Conservation (phyloP, 495 filamentous ascomycete species). For the Penicillium lividum region DNA sequence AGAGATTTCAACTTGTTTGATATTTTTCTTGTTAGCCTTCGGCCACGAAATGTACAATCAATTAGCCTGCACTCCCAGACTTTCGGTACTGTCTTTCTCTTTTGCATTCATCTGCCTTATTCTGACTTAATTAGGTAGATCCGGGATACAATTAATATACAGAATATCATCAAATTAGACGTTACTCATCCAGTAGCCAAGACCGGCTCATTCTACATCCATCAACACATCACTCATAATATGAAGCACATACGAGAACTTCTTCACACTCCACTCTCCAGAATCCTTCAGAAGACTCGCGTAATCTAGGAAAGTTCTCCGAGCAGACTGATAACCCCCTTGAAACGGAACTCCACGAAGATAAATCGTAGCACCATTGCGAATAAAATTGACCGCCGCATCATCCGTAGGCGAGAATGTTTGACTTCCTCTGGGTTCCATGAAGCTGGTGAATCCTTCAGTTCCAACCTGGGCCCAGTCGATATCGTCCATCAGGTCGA, state of each 20-base stretch:
- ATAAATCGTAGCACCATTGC: constrained; percentile 51
- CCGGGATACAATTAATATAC: constrained; percentile 9
- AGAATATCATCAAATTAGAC: neutral
- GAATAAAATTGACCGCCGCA: constrained; percentile 50
- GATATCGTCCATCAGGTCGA: constrained; percentile 53
- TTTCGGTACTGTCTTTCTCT: too few relatives aligned
- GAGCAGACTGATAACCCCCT: constrained; percentile 50
- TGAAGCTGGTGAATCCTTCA: constrained; percentile 43
- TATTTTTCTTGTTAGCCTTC: too few relatives aligned
- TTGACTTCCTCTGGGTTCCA: constrained; percentile 40
- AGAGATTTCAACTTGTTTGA: too few relatives aligned
- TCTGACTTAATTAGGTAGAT: too few relatives aligned
- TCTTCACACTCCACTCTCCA: constrained; percentile 52
- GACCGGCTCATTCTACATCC: constrained; percentile 39
- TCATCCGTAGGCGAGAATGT: constrained; percentile 35
- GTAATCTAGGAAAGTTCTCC: constrained; percentile 51
- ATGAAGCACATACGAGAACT: constrained; percentile 50
- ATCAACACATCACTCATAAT: constrained; percentile 58
- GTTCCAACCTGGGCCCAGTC: constrained; percentile 49
- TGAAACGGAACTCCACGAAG: constrained; percentile 49
- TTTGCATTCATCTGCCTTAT: too few relatives aligned
- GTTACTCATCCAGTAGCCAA: neutral
- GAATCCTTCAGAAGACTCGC: constrained; percentile 52
- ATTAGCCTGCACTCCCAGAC: too few relatives aligned
- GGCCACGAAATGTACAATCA: too few relatives aligned